Conservation (phyloP, 345 rosid species). For the Lepidium sativum region DNA sequence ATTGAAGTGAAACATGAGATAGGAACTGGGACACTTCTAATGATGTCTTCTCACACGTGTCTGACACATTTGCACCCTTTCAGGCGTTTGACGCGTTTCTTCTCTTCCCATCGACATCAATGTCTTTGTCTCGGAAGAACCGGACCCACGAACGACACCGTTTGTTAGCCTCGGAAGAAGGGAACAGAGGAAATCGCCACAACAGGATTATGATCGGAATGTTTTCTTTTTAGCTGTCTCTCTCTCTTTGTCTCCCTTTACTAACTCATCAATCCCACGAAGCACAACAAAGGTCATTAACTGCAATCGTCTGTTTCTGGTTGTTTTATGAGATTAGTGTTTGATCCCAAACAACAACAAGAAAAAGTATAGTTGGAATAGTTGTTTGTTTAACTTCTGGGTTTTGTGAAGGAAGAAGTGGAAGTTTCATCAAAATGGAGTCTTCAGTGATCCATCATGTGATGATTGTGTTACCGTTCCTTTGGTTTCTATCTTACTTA, state of each 20-base stretch:
- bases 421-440: slow-evolving; percentile 30
- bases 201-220: background rate
- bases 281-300: background rate
- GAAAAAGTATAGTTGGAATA: background rate
- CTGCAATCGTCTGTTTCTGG: background rate
- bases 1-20: background rate
- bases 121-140: background rate
- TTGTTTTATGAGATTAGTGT: slow-evolving; percentile 1
- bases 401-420: background rate
- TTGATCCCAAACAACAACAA: background rate
- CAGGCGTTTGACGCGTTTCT: slow-evolving; percentile 30
- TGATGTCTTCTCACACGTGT: slow-evolving; percentile 7
- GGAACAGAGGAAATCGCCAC: background rate
- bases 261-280: background rate
- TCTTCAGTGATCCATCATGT: slow-evolving; percentile 65
- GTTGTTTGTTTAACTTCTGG: background rate
- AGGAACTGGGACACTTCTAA: no score
- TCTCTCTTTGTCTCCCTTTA: background rate
- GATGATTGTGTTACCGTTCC: slow-evolving; percentile 45
- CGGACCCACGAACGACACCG: background rate
- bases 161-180: background rate
- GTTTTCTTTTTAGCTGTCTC: background rate
- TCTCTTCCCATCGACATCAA: no score
- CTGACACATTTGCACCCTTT: slow-evolving; percentile 19
- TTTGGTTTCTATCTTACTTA: slow-evolving; percentile 60